A percentile compares a stretch with the other conserved stretches of the same genome.
phyloP scores from a whole-genome alignment of 1,284 basidiomycete genomes.

The Nidula niveotomentosa region DNA sequence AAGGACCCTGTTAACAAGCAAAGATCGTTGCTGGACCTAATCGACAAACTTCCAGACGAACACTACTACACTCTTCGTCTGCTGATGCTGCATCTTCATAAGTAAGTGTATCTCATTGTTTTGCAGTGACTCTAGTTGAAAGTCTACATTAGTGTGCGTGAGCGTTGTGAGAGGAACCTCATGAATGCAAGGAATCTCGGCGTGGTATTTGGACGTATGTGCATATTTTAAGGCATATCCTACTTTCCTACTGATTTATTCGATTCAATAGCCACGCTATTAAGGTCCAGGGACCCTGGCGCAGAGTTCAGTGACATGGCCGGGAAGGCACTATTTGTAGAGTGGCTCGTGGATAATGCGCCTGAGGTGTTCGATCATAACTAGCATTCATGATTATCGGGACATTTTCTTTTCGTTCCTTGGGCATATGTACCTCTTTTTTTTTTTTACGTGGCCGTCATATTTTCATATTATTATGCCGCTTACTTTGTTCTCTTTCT shows the following conservation, averaged over 20 bases:
- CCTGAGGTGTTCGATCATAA: constrained; percentile 50
- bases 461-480: constrained; percentile 1
- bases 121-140: constrained; percentile 1
- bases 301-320: constrained; percentile 98
- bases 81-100: constrained; percentile 87
- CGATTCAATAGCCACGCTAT: constrained; percentile 75
- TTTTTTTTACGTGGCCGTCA: constrained; percentile 1
- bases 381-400: constrained; percentile 1
- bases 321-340: constrained; percentile 88
- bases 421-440: constrained; percentile 1
- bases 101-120: constrained; percentile 40
- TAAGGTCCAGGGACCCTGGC: constrained; percentile 84
- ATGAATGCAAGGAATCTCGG: constrained; percentile 97
- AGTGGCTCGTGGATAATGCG: constrained; percentile 94
- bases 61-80: constrained; percentile 86
- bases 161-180: constrained; percentile 74
- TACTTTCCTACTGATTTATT: constrained; percentile 6
- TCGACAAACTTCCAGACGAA: constrained; percentile 80
- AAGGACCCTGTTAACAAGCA: constrained; percentile 66
- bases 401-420: constrained; percentile 4
- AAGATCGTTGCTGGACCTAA: constrained; percentile 64
- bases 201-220: constrained; percentile 99
- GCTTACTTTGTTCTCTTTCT: constrained; percentile 1
- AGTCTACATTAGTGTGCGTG: constrained; percentile 55
- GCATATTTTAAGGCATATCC: constrained; percentile 1